phyloP scores from a whole-genome alignment of 1,284 basidiomycete species.

The Trichosporon faecale region DNA sequence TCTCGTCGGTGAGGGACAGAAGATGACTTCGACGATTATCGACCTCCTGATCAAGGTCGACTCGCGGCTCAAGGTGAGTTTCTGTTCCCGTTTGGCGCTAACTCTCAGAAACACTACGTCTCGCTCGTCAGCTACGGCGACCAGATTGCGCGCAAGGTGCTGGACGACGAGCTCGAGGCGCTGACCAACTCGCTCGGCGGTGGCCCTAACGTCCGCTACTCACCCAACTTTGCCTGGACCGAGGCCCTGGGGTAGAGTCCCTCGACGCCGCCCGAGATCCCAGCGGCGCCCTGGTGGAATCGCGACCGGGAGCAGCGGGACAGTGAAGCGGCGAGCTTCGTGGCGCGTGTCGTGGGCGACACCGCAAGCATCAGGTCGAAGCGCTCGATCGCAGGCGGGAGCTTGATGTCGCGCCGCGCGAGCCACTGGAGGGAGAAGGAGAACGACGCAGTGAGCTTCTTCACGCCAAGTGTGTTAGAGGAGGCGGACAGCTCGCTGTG shows the following conservation, averaged over 20 bases:
- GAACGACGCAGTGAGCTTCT: background rate
- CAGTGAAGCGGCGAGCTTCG: background rate
- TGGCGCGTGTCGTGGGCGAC: background rate
- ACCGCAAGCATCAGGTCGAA: background rate
- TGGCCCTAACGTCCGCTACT: conserved; percentile 14
- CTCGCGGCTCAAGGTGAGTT: conserved; percentile 49
- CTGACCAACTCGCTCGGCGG: conserved; percentile 9
- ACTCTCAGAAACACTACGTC: conserved; percentile 50
- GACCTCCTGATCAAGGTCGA: conserved; percentile 54
- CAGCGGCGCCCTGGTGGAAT: background rate
- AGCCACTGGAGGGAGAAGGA: background rate
- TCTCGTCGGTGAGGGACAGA: conserved; percentile 47
- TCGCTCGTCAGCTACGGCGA: conserved; percentile 51
- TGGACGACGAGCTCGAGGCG: conserved; percentile 46
- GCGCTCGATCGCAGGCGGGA: background rate
- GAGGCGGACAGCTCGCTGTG: background rate
- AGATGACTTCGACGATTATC: conserved; percentile 44
- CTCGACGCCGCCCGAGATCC: background rate
- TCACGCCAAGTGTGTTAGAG: background rate
- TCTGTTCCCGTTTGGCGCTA: background rate
- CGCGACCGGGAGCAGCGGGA: background rate
- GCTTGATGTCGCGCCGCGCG: background rate
- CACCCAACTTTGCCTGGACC: conserved; percentile 4
- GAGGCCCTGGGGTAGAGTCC: conserved; percentile 3
- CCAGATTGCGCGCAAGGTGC: conserved; percentile 43